phyloP scores from a whole-genome alignment of 768 basidiomycete species.

The Tephrocybe sp. region DNA sequence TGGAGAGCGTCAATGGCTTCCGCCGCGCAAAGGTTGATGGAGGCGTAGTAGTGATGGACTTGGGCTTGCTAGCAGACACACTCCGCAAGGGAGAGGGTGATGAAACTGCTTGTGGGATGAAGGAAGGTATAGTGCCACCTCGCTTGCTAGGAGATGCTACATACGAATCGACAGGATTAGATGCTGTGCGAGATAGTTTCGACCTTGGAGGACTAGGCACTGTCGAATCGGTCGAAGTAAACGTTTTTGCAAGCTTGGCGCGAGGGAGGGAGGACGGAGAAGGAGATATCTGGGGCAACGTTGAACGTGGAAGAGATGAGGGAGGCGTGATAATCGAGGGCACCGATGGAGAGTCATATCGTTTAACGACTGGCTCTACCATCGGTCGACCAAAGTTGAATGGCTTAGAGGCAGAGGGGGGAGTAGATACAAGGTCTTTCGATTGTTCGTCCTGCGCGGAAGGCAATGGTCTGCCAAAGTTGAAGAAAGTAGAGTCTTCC shows the following conservation, averaged over 20 bases:
- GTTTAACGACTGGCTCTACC: not conserved
- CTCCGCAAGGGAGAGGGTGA: constrained; percentile 41
- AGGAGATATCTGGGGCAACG: constrained; percentile 20
- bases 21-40: constrained; percentile 41
- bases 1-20: constrained; percentile 30
- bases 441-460: not conserved
- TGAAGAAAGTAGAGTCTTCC: constrained; percentile 15
- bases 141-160: constrained; percentile 55
- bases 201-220: constrained; percentile 32
- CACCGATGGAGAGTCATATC: constrained; percentile 8
- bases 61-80: constrained; percentile 26
- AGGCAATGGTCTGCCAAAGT: constrained; percentile 14
- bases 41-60: constrained; percentile 20
- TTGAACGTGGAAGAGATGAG: constrained; percentile 27
- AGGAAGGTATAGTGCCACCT: constrained; percentile 43
- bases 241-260: constrained; percentile 27
- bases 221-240: constrained; percentile 24
- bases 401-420: constrained; percentile 6
- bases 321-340: constrained; percentile 25
- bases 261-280: constrained; percentile 56
- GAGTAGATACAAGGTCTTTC: constrained; percentile 5
- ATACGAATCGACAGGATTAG: constrained; percentile 30
- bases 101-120: constrained; percentile 58
- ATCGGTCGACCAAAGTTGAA: constrained; percentile 3
- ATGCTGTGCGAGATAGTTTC: constrained; percentile 12